Percentiles rank a stretch among this genome's conserved stretches.
These are phyloP conservation scores for Penicillium canariense DNA, from an alignment of 495 filamentous ascomycete genomes.

Conservation along the genomic window DNA sequence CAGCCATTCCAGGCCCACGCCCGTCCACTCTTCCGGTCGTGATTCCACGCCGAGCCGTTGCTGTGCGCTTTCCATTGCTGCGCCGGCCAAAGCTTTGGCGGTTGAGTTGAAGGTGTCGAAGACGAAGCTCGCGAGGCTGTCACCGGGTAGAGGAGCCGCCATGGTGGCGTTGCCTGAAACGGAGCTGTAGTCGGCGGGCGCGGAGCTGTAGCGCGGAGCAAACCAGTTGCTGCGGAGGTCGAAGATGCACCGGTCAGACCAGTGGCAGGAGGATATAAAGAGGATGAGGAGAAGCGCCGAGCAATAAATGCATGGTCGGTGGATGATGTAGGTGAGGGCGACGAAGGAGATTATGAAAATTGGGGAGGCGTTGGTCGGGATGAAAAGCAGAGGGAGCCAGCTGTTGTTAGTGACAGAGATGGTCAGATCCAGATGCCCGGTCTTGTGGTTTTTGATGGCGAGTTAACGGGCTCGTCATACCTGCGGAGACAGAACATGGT, in stretches of 20 bases:
- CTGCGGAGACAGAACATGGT: conserved; percentile 83
- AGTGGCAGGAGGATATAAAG: conserved; percentile 86
- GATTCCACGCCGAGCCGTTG: conserved; percentile 33
- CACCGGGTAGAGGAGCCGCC: conserved; percentile 21
- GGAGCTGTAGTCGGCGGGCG: conserved; percentile 18
- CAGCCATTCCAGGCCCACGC: conserved; percentile 79
- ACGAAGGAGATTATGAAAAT: conserved; percentile 90
- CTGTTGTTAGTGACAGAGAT: conserved; percentile 43
- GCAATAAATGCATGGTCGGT: conserved; percentile 88
- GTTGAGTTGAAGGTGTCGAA: conserved; percentile 66
- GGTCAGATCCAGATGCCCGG: not conserved
- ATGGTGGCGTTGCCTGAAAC: conserved; percentile 20
- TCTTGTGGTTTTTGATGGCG: not conserved
- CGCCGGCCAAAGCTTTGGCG: conserved; percentile 61
- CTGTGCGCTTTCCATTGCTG: conserved; percentile 62
- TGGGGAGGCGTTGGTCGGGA: conserved; percentile 70
- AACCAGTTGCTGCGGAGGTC: conserved; percentile 84
- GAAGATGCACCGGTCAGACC: conserved; percentile 87
- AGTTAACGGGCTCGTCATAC: conserved; percentile 38
- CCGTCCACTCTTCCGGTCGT: conserved; percentile 63
- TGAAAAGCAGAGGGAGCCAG: conserved; percentile 46
- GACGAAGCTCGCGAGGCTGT: conserved; percentile 49
- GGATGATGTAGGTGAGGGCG: conserved; percentile 83
- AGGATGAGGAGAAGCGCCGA: conserved; percentile 84
- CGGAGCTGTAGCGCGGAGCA: conserved; percentile 55